These are phyloP conservation scores for Cercospora sp. DNA, from an alignment of 2,329 filamentous ascomycete species.

Conservation along the genomic window DNA sequence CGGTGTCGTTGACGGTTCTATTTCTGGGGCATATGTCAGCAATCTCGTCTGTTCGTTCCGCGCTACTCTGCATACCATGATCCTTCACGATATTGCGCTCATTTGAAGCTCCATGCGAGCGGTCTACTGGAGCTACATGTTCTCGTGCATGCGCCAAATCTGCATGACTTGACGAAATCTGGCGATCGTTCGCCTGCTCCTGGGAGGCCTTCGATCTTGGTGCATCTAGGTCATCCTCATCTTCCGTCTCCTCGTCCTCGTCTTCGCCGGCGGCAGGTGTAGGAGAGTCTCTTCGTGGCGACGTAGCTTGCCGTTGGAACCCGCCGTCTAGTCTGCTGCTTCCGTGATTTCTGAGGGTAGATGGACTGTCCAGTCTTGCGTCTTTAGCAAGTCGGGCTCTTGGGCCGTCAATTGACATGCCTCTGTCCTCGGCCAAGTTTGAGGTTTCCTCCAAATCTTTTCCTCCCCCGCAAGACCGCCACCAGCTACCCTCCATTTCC, in stretches of 20 bases:
- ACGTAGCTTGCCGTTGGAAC: conserved; percentile 31
- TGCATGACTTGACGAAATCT: background rate
- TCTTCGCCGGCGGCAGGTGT: background rate
- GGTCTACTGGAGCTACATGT: background rate
- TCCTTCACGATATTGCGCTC: background rate
- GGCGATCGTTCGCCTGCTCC: background rate
- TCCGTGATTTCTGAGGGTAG: background rate
- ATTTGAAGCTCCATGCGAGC: background rate
- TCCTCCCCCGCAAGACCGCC: conserved; percentile 35
- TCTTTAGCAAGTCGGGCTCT: background rate
- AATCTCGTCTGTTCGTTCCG: no score
- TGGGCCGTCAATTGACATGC: background rate
- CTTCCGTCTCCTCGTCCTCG: conserved; percentile 42
- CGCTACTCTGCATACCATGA: background rate
- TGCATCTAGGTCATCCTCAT: conserved; percentile 44
- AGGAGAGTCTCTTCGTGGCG: background rate
- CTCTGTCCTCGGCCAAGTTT: background rate
- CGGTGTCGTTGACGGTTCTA: no score
- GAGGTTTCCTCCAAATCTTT: background rate
- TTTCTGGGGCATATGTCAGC: background rate
- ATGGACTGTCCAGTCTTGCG: background rate
- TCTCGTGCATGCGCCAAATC: background rate
- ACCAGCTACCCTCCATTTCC: conserved; percentile 34
- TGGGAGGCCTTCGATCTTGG: conserved; percentile 12
- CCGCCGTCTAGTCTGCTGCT: conserved; percentile 22